phyloP scores from a whole-genome alignment of 2,329 filamentous ascomycete species.

The Monosporascus ibericus region DNA sequence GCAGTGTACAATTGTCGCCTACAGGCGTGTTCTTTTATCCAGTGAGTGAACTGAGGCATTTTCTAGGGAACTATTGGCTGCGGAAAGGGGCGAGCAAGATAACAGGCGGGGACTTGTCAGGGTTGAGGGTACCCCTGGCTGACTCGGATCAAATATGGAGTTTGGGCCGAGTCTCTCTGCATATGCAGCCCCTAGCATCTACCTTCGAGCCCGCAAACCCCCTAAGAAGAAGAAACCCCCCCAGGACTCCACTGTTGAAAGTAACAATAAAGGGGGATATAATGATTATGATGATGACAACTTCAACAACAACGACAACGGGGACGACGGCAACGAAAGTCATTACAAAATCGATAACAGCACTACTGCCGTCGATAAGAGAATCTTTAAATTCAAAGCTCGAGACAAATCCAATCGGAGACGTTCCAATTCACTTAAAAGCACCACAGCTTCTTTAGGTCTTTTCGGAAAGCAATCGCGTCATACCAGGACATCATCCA shows the following conservation, averaged over 20 bases:
- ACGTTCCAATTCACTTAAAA: neutral
- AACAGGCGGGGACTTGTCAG: neutral
- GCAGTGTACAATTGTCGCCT: too few relatives aligned
- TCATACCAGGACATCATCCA: neutral
- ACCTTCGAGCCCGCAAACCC: constrained; percentile 16
- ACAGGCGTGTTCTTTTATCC: too few relatives aligned
- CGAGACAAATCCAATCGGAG: neutral
- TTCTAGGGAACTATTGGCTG: too few relatives aligned
- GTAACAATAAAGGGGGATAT: neutral
- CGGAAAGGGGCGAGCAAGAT: neutral
- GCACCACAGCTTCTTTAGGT: neutral
- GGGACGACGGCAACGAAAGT: neutral
- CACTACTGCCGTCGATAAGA: neutral
- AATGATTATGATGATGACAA: neutral
- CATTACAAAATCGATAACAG: neutral
- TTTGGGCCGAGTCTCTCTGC: neutral
- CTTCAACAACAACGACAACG: neutral
- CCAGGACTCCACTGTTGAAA: neutral
- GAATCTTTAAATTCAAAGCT: neutral
- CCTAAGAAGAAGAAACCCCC: constrained; percentile 16
- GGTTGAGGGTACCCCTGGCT: neutral
- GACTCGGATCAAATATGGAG: neutral
- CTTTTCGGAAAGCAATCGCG: neutral
- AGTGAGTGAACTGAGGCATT: too few relatives aligned
- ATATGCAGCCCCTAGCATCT: constrained; percentile 1